phyloP scores from a whole-genome alignment of 2,329 filamentous ascomycete species.

The Uncinocarpus reesii region DNA sequence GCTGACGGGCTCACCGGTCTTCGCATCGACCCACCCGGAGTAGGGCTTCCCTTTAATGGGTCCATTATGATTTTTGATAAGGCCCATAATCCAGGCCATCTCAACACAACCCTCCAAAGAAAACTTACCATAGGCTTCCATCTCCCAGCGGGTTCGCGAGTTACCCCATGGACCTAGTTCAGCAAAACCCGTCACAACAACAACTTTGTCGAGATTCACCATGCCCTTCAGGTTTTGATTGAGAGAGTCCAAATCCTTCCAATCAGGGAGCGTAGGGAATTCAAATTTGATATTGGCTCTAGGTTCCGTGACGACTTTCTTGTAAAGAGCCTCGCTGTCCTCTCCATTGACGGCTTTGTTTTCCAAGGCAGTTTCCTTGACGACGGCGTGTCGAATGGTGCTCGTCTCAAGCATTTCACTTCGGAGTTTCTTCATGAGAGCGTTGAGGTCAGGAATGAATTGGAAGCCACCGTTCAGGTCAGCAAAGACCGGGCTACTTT shows the following conservation, averaged over 20 bases:
- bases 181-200: slow-evolving; percentile 92
- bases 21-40: slow-evolving; percentile 88
- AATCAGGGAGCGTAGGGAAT: slow-evolving; percentile 82
- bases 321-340: slow-evolving; percentile 82
- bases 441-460: slow-evolving; percentile 92
- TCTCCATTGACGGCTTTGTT: slow-evolving; percentile 96
- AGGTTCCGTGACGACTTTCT: slow-evolving; percentile 85
- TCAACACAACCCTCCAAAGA: slow-evolving; percentile 96
- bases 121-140: slow-evolving; percentile 95
- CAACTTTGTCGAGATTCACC: slow-evolving; percentile 96
- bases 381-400: slow-evolving; percentile 84
- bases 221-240: slow-evolving; percentile 87
- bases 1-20: slow-evolving; percentile 88
- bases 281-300: slow-evolving; percentile 97
- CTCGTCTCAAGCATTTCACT: slow-evolving; percentile 93
- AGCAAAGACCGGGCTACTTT: slow-evolving; percentile 88
- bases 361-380: slow-evolving; percentile 90
- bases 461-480: slow-evolving; percentile 96
- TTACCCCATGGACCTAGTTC: slow-evolving; percentile 98
- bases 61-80: slow-evolving; percentile 98
- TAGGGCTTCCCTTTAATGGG: slow-evolving; percentile 92
- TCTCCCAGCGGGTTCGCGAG: slow-evolving; percentile 95
- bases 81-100: slow-evolving; percentile 99
- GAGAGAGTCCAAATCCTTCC: slow-evolving; percentile 79
- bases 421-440: slow-evolving; percentile 83